Evolutionary conservation across 192 early-diverging fungal species (phyloP), one percentile per base, ranked within the genome.

Genomic region (Backusella sp.): DNA sequence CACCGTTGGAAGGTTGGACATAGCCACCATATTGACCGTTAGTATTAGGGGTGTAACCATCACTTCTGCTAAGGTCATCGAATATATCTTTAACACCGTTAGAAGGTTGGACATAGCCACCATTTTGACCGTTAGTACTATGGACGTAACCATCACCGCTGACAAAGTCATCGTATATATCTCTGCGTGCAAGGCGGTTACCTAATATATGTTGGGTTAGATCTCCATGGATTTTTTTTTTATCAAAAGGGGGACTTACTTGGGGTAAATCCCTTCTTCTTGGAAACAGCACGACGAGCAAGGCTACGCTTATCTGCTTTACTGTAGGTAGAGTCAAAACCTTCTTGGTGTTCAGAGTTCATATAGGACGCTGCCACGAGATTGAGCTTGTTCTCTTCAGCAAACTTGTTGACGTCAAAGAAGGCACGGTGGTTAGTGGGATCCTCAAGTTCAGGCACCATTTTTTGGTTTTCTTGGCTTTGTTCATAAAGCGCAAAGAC

Each of bases 401-500:
- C 66, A 68, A 68, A 68, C 66, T 36, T 68, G 15, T 68, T 36
- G 0, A 36, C 28, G 21, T 68, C 66, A 34, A 68, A 35, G 14
- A 32, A 32, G 6, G 28, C 32, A 6, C 28, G 32, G 3, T 68
- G 26, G 32, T 68, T 68, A 6, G 28, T 36, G 35, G 66, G 28
- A 35, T 32, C 15, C 17, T 19, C 34, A 32, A 68, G 35, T 32
- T 32, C 66, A 0, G 66, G 66, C 7, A 3, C 35, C 32, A 68
- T 35, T 1, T 32, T 30, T 14, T 68, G 66, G 28, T 68, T 68
- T 6, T 35, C 28, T 6, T 32, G 19, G 7, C 17, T 35, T 36
- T 68, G 66, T n/a, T 68, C 66, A 68, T 68, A 68, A 36, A 68
- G 66, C 3, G 66, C 66, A 36, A 68, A 68, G 19, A 68, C 15